Evolutionary conservation across 495 filamentous ascomycete genomes (phyloP), one percentile per base, ranked within the genome.

Genomic region (Astrothelium subdiscretum): DNA sequence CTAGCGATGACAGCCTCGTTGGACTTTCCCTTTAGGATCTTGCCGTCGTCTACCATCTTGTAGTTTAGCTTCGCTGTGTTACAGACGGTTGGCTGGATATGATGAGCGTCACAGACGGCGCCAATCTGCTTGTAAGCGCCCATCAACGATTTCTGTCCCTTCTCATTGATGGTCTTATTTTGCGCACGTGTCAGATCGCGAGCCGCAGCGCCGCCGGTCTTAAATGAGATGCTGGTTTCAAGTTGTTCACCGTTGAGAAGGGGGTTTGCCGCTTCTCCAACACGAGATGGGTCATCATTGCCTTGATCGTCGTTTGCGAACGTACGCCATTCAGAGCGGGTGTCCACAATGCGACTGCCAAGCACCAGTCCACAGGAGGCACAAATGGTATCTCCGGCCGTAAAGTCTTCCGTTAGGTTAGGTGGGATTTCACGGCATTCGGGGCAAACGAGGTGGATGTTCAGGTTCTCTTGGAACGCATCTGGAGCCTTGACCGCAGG

Each of bases 271-370:
- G 84, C 90, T 58, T 97, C 94, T 75, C 94, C 94, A 67, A 98
- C 94, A 90, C 94, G 94, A 59, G 89, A 95, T 0, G 94, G 94
- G 71, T 98, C 94, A 66, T 97, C 94, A 71, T 87, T 90, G 60
- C 82, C 83, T 73, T 95, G 89, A 69, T 98, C 95, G 68, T 98
- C 94, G 75, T 96, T 97, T 63, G 90, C 87, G 74, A 98, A 98
- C 8, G 95, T 98, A 68, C 94, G 90, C 94, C 94, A 98, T 77
- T 98, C 94, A 58, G 91, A 96, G 58, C 95, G 87, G 63, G 90
- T 91, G 68, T 97, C 94, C 60, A 98, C 90, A 68, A 94, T 89
- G 63, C 91, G 87, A 71, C 92, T 89, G 58, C 86, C 86, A 35
- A 97, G 79, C 13, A 98, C 94, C n/a, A 96, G 75, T 26, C 94